A percentile compares a stretch with the other conserved stretches of the same genome.
Conservation (phyloP, 2,329 filamentous ascomycete genomes). For the Botrytis cinerea region DNA sequence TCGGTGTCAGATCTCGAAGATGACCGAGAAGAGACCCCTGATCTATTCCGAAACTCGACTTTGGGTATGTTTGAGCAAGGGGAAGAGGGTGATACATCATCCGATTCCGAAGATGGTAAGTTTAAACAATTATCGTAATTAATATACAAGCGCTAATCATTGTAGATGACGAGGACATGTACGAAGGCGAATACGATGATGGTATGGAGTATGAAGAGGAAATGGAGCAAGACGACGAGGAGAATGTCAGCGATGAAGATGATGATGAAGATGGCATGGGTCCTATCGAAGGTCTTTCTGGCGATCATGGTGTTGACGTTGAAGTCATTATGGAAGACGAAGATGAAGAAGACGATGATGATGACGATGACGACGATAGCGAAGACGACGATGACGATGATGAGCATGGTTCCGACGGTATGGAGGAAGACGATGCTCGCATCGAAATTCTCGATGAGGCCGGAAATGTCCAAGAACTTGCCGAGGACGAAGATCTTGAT, state of each 20-base stretch:
- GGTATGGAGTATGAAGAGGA: slow-evolving; percentile 94
- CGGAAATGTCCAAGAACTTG: slow-evolving; percentile 50
- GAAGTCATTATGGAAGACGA: slow-evolving; percentile 82
- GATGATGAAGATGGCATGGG: slow-evolving; percentile 84
- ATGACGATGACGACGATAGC: slow-evolving; percentile 45
- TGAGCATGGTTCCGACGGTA: slow-evolving; percentile 46
- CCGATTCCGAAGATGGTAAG: slow-evolving; percentile 62
- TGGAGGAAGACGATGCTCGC: slow-evolving; percentile 50
- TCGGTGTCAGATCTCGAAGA: slow-evolving; percentile 87
- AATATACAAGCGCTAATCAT: slow-evolving; percentile 39
- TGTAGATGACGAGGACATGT: slow-evolving; percentile 86
- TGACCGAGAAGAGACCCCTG: slow-evolving; percentile 89
- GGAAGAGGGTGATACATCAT: slow-evolving; percentile 78
- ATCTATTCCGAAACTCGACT: slow-evolving; percentile 94
- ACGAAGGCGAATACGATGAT: slow-evolving; percentile 82
- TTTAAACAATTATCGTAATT: not conserved
- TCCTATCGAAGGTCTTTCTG: slow-evolving; percentile 73
- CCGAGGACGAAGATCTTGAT: slow-evolving; percentile 60
- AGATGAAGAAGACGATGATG: slow-evolving; percentile 32
- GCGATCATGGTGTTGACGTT: slow-evolving; percentile 60
- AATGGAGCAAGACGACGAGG: slow-evolving; percentile 74
- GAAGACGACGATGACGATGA: slow-evolving; percentile 58
- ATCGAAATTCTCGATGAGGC: slow-evolving; percentile 66
- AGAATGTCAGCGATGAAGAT: slow-evolving; percentile 87
- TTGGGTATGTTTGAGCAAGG: slow-evolving; percentile 90